Evolutionary conservation across 2,329 filamentous ascomycete genomes (phyloP).

Genomic region (Alternaria arbusti): DNA sequence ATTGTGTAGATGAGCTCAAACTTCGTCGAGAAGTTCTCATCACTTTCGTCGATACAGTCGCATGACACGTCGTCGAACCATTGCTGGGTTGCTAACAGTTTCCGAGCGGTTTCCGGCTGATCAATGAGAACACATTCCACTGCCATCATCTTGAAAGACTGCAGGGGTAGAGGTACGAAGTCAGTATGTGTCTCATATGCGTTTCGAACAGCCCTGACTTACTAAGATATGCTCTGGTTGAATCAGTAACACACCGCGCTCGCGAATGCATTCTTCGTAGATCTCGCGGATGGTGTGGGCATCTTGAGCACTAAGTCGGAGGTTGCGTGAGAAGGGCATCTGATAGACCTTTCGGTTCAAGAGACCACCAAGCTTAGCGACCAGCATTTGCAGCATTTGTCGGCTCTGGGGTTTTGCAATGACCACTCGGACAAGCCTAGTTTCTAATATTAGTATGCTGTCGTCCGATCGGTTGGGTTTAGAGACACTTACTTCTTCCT

Average conservation of each 20-base stretch:
- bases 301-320: slow-evolving; percentile 44
- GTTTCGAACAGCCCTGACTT: not conserved
- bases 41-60: slow-evolving; percentile 70
- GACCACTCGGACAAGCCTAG: slow-evolving; percentile 63
- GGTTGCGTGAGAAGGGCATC: slow-evolving; percentile 64
- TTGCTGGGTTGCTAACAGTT: slow-evolving; percentile 51
- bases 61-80: slow-evolving; percentile 56
- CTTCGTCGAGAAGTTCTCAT: slow-evolving; percentile 66
- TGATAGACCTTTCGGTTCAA: slow-evolving; percentile 61
- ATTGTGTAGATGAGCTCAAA: slow-evolving; percentile 71
- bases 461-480: not conserved
- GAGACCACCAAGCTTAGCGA: slow-evolving; percentile 62
- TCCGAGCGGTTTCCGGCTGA: slow-evolving; percentile 34
- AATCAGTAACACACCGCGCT: slow-evolving; percentile 63
- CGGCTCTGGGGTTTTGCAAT: slow-evolving; percentile 66
- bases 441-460: not conserved
- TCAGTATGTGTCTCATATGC: not conserved
- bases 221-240: slow-evolving; percentile 67
- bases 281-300: slow-evolving; percentile 49
- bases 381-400: slow-evolving; percentile 66
- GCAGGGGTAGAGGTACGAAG: not conserved
- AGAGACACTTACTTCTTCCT: slow-evolving; percentile 34
- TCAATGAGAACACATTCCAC: slow-evolving; percentile 56
- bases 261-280: slow-evolving; percentile 55
- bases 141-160: slow-evolving; percentile 67